Percentiles rank a stretch among this genome's conserved stretches.
Evolutionary conservation across 1,284 basidiomycete species (phyloP).

Genomic region (Tremellales sp.): DNA sequence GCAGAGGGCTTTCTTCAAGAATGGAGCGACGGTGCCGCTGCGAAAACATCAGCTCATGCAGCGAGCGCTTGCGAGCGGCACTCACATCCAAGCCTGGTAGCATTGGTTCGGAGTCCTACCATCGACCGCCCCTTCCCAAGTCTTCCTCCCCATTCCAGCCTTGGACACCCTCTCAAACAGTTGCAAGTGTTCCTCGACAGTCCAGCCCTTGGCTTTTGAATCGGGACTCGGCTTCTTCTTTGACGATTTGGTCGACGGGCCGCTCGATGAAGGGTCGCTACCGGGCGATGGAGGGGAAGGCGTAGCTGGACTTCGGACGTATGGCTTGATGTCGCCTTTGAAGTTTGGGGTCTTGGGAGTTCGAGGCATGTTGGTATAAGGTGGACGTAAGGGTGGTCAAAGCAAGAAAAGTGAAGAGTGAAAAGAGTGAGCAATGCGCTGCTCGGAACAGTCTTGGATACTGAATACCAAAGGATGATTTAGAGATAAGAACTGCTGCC

Average conservation of each 20-base stretch:
- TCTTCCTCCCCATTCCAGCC: neutral
- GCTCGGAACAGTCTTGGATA: no score
- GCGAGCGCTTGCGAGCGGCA: no score
- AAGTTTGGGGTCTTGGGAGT: neutral
- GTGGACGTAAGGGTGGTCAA: conserved; percentile 1
- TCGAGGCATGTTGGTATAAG: neutral
- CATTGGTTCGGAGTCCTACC: neutral
- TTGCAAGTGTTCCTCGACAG: neutral
- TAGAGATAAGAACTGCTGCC: no score
- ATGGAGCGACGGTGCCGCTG: no score
- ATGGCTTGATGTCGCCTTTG: neutral
- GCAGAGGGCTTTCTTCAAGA: no score
- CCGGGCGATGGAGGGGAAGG: neutral
- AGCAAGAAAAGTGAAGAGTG: neutral
- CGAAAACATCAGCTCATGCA: no score
- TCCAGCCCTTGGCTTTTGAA: neutral
- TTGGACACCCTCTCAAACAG: neutral
- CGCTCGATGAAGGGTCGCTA: neutral
- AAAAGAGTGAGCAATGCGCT: no score
- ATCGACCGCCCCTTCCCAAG: neutral
- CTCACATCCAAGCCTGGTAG: neutral
- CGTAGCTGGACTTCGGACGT: neutral
- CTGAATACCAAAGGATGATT: no score
- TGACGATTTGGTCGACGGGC: neutral
- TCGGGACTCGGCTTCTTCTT: neutral